Percentiles rank a stretch among this genome's conserved stretches.
Conservation (phyloP, 352 stramenopile genomes). For the Globisporangium spinosum region DNA sequence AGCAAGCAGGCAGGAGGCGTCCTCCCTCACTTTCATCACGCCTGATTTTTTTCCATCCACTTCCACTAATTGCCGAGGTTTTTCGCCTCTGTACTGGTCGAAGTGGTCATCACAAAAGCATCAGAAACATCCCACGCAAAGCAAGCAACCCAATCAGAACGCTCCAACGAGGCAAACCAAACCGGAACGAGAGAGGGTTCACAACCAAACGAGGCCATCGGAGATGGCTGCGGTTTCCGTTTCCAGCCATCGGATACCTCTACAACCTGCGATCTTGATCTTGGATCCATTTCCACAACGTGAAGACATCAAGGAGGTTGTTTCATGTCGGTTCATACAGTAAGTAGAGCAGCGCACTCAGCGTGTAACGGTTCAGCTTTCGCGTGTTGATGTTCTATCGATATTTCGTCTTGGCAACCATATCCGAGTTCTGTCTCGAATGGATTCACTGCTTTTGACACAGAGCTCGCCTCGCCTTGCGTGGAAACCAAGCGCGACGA, state of each 20-base stretch:
- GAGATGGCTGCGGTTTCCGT: background rate
- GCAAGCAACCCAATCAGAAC: background rate
- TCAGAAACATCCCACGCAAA: background rate
- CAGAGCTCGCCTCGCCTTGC: background rate
- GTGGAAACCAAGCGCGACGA: background rate
- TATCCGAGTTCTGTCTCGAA: too few relatives aligned
- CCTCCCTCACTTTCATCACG: background rate
- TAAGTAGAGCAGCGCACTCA: too few relatives aligned
- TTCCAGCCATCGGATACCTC: background rate
- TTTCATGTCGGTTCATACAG: too few relatives aligned
- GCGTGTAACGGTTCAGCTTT: too few relatives aligned
- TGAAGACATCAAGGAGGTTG: background rate
- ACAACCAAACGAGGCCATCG: background rate
- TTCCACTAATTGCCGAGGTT: background rate
- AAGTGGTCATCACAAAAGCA: background rate
- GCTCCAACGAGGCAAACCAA: background rate
- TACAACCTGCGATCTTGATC: background rate
- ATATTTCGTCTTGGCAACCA: too few relatives aligned
- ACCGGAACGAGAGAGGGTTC: too few relatives aligned
- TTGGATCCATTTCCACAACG: constrained; percentile 1
- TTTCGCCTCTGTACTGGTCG: background rate
- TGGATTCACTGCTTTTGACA: background rate
- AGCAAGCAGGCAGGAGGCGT: background rate
- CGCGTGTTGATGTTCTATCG: too few relatives aligned
- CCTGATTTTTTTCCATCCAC: background rate